These are phyloP conservation scores for Clavulina sp. DNA, from an alignment of 768 basidiomycete species.

Conservation along the genomic window DNA sequence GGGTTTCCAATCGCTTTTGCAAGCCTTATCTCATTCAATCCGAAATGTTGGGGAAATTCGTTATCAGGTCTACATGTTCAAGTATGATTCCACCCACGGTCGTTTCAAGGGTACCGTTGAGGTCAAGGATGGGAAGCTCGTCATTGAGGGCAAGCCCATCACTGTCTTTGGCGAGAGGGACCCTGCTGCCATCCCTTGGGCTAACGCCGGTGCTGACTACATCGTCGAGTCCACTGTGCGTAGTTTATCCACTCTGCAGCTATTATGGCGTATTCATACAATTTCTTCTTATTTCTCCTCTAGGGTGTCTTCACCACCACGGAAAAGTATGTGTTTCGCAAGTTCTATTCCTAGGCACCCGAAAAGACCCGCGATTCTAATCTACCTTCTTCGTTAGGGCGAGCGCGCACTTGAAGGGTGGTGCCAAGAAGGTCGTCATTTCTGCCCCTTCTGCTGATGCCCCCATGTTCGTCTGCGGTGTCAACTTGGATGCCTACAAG, in stretches of 20 bases:
- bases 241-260: constrained; percentile 3
- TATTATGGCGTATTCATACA: not conserved
- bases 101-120: constrained; percentile 59
- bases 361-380: constrained; percentile 8
- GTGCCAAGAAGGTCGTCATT: constrained; percentile 99
- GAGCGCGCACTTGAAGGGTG: constrained; percentile 84
- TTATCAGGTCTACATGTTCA: constrained; percentile 90
- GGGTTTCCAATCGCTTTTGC: not conserved
- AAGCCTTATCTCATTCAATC: no score
- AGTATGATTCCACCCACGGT: constrained; percentile 86
- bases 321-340: constrained; percentile 43
- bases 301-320: constrained; percentile 94
- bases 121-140: constrained; percentile 76
- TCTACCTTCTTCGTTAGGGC: constrained; percentile 33
- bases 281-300: not conserved
- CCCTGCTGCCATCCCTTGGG: constrained; percentile 75
- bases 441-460: constrained; percentile 96
- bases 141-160: constrained; percentile 64
- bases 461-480: constrained; percentile 87
- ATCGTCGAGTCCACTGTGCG: constrained; percentile 87
- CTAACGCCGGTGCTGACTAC: constrained; percentile 67
- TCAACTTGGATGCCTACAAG: constrained; percentile 89
- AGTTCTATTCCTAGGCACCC: not conserved
- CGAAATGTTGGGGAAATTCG: not conserved
- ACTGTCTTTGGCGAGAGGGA: constrained; percentile 72